Evolutionary conservation across 2,329 filamentous ascomycete species (phyloP).

Genomic region (Chaetomiaceae sp.): DNA sequence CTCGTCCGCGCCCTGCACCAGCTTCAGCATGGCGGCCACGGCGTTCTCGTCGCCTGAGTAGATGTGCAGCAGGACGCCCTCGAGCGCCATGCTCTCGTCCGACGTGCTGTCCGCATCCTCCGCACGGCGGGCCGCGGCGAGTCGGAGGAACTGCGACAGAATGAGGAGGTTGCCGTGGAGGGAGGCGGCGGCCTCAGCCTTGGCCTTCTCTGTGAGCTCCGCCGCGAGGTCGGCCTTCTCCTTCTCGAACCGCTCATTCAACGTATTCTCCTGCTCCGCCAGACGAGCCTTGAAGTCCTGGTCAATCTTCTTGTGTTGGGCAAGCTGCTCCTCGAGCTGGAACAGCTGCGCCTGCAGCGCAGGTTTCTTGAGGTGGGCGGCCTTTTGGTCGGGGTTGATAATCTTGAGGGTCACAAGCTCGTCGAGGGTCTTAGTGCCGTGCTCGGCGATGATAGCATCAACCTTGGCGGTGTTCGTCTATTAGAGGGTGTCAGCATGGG

Average conservation of each 20-base stretch:
- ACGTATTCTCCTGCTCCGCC: slow-evolving; percentile 50
- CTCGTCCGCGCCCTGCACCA: slow-evolving; percentile 67
- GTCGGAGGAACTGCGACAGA: slow-evolving; percentile 72
- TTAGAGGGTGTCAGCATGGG: slow-evolving; percentile 5
- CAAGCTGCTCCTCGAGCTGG: slow-evolving; percentile 67
- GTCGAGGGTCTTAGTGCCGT: slow-evolving; percentile 65
- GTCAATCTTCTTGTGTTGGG: slow-evolving; percentile 69
- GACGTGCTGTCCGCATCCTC: slow-evolving; percentile 58
- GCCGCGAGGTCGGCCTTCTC: slow-evolving; percentile 48
- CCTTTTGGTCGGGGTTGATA: slow-evolving; percentile 76
- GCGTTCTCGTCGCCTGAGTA: slow-evolving; percentile 73
- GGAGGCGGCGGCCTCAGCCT: slow-evolving; percentile 47
- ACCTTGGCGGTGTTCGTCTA: slow-evolving; percentile 68
- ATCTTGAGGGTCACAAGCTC: slow-evolving; percentile 64
- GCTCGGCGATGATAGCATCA: slow-evolving; percentile 61
- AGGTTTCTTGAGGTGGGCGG: slow-evolving; percentile 71
- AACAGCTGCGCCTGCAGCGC: slow-evolving; percentile 60
- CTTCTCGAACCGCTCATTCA: slow-evolving; percentile 47
- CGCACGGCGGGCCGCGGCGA: slow-evolving; percentile 68
- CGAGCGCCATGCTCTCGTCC: slow-evolving; percentile 74
- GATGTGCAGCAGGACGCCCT: slow-evolving; percentile 70
- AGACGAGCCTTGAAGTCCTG: slow-evolving; percentile 61
- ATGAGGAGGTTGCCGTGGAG: slow-evolving; percentile 61
- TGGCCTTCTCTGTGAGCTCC: slow-evolving; percentile 50
- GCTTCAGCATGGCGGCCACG: slow-evolving; percentile 67